Evolutionary conservation across 495 filamentous ascomycete species (phyloP).

Genomic region (Symbiotaphrina buchneri): DNA sequence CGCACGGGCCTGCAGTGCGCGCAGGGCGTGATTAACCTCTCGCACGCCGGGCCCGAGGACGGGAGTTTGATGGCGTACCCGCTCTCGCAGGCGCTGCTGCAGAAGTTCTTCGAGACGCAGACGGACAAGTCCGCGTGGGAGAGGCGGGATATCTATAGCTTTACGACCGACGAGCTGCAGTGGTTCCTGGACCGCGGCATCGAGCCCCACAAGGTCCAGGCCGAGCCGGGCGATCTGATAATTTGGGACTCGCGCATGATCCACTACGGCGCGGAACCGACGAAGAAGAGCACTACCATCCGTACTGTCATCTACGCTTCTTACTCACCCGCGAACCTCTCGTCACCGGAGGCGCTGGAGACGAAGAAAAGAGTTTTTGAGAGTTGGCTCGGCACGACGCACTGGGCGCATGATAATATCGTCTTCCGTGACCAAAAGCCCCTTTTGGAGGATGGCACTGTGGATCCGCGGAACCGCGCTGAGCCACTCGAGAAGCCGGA

Average conservation of each 20-base stretch:
- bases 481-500: too few species aligned
- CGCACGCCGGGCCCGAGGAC: constrained; percentile 13
- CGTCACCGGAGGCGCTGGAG: too few species aligned
- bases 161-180: constrained; percentile 13
- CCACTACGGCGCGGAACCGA: constrained; percentile 15
- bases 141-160: constrained; percentile 12
- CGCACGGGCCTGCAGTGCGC: constrained; percentile 15
- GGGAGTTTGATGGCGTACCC: constrained; percentile 14
- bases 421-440: too few species aligned
- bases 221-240: constrained; percentile 19
- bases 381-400: too few species aligned
- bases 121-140: constrained; percentile 10
- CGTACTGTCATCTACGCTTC: constrained; percentile 17
- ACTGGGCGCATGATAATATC: too few species aligned
- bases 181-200: constrained; percentile 14
- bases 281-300: constrained; percentile 12
- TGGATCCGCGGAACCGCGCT: too few species aligned
- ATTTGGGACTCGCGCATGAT: constrained; percentile 20
- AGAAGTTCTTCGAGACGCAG: constrained; percentile 15
- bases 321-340: constrained; percentile 17
- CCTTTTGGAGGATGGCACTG: too few species aligned
- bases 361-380: too few species aligned
- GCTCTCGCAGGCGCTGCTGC: constrained; percentile 12
- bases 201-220: constrained; percentile 14
- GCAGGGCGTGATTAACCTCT: constrained; percentile 20